Evolutionary conservation across 2,329 filamentous ascomycete species (phyloP), one percentile per base, ranked within the genome.

Genomic region (Penicillium sp.): DNA sequence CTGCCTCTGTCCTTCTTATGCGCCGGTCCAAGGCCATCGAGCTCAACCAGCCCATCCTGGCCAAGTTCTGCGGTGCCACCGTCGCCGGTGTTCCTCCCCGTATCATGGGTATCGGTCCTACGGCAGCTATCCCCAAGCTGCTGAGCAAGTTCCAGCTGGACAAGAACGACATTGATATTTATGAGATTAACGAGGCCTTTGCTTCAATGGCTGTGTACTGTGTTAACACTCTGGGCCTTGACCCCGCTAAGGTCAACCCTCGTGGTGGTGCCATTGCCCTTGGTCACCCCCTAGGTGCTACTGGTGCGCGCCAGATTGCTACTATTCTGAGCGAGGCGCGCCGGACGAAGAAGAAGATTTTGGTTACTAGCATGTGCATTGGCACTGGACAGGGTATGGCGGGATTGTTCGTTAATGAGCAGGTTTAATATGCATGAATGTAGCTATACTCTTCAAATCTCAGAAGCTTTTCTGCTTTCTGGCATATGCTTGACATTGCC

Each of bases 191-290:
- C 75, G 93, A 98, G 78, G 93, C 93, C 1, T 98, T 98, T 63
- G 91, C 90, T 18, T 93, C 87, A 42, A 97, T 97, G 93, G 90
- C 89, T 1, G 90, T 96, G 24, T 97, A 96, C 79, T 95, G 89
- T 73, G 74, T 86, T 45, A 78, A 89, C 61, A 81, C 91, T 69
- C 62, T 76, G 8, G 61, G 80, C 63, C 44, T 82, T 68, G 78
- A 84, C 53, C 73, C 80, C 42, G 81, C 80, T 14, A 85, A 80
- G 71, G 84, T 97, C n/a, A 97, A 97, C 71, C 89, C 89, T 0
- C 87, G 93, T 49, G 91, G 91, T 44, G 91, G 91, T 27, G 91
- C 91, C 2, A 96, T 96, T 68, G 91, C 91, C 6, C 71, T 96
- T 26, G 91, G 91, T 2, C 91, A 96, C 67, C 91, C 91, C 2